Conservation (phyloP, 495 filamentous ascomycete species). For the Annulohypoxylon bovei region DNA sequence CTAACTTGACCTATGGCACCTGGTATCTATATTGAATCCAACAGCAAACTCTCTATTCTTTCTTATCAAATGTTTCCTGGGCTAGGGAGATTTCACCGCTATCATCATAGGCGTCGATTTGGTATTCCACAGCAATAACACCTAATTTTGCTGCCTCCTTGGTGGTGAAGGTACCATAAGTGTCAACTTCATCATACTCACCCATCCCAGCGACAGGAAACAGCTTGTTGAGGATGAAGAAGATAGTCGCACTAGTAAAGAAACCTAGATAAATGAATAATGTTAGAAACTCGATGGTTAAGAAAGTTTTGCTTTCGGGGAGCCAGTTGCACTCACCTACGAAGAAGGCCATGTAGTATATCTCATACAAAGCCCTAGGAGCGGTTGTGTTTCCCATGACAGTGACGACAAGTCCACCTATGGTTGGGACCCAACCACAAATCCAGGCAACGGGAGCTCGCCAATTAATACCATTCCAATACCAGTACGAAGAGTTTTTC, state of each 20-base stretch:
- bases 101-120: slow-evolving; percentile 24
- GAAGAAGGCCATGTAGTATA: slow-evolving; percentile 53
- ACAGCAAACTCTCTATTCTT: slow-evolving; percentile 16
- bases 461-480: slow-evolving; percentile 52
- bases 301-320: background rate
- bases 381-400: slow-evolving; percentile 40
- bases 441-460: slow-evolving; percentile 48
- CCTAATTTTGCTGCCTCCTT: slow-evolving; percentile 47
- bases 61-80: slow-evolving; percentile 32
- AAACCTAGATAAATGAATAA: slow-evolving; percentile 37
- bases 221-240: slow-evolving; percentile 43
- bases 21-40: background rate
- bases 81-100: slow-evolving; percentile 26
- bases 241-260: slow-evolving; percentile 47
- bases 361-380: slow-evolving; percentile 39
- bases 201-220: slow-evolving; percentile 48
- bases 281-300: background rate
- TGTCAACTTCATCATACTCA: slow-evolving; percentile 43
- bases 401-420: slow-evolving; percentile 48
- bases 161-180: slow-evolving; percentile 48
- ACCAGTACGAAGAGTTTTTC: slow-evolving; percentile 45
- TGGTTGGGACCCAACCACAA: slow-evolving; percentile 48
- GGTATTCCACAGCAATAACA: slow-evolving; percentile 35
- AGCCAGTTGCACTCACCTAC: slow-evolving; percentile 38
- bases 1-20: background rate